phyloP scores from a whole-genome alignment of 345 rosid genomes.

The Eutrema heterophyllum region DNA sequence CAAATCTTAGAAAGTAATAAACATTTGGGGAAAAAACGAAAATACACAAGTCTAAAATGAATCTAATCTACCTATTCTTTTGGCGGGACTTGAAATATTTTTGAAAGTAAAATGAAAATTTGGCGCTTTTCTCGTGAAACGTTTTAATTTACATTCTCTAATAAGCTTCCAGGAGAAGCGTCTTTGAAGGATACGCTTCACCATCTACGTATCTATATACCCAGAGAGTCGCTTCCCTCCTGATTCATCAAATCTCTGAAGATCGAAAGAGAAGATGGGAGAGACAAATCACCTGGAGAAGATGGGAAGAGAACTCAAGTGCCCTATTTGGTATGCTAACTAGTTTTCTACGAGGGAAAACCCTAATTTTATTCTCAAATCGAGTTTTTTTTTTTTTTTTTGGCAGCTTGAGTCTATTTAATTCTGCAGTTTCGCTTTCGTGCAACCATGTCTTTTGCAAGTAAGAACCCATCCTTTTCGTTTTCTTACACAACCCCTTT shows the following conservation, averaged over 20 bases:
- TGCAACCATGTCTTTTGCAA: slow-evolving; percentile 96
- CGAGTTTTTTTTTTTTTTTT: background rate
- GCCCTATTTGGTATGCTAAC: slow-evolving; percentile 99
- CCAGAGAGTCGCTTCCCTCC: background rate
- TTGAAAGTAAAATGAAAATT: background rate
- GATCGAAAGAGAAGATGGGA: slow-evolving; percentile 44
- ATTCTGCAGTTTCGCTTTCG: slow-evolving; percentile 61
- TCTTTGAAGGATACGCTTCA: slow-evolving; percentile 15
- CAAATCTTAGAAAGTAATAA: background rate
- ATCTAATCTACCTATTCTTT: background rate
- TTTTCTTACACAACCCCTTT: background rate
- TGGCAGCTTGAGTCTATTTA: slow-evolving; percentile 76
- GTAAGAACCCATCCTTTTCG: slow-evolving; percentile 33
- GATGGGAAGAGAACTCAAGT: slow-evolving; percentile 94
- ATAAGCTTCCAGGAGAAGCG: slow-evolving; percentile 22
- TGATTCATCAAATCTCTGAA: background rate
- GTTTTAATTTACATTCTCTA: background rate
- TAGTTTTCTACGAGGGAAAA: background rate
- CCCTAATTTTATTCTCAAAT: background rate
- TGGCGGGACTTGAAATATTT: slow-evolving; percentile 1
- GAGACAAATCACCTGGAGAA: slow-evolving; percentile 65
- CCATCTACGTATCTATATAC: background rate
- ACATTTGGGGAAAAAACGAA: background rate
- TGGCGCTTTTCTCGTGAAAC: slow-evolving; percentile 5
- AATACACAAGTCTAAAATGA: background rate